Evolutionary conservation across 306 rosid species (phyloP), one percentile per base, ranked within the genome.

Genomic region (Chamaecrista fasciculata): DNA sequence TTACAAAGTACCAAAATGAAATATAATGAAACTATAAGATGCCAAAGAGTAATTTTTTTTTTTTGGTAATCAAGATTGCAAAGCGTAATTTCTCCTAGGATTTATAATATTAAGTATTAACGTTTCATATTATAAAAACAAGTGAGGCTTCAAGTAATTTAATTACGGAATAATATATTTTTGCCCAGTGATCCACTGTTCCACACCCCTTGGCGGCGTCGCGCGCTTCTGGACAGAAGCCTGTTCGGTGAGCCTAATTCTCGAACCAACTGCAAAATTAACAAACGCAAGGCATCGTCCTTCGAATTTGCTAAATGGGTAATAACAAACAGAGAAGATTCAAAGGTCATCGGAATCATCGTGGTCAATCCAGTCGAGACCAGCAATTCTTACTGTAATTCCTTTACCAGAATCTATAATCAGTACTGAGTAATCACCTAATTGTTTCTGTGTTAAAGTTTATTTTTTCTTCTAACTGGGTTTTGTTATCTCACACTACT

Each of bases 261-360:
- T 3, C 0, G 21, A 39, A 39, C 36, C 33, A 3, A 6, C 67
- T 5, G 20, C 34, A 20, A 40, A 20, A 34, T 23, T 2, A 4
- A 62, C 43, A 9, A 21, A 15, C 8, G 14, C 23, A 25, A 42
- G 8, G 3, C 37, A 15, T 19, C 19, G 25, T 66, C 58, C 4
- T 11, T 33, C 25, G 2, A 2, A 21, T 40, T 53, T 9, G 29
- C 46, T 14, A 28, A 75, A 58, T 89, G 98, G 91, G 89, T 15
- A 85, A 85, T 67, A 87, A 83, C 78, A 88, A 63, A 66, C 91
- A 84, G 60, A 76, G 78, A 78, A 79, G 83, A 51, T 82, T 82
- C 82, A 90, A 73, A 76, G 80, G 53, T 36, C 88, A 86, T 11
- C 82, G 78, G 36, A 63, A 83, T 16, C 78, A 76, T 6, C 83